Conservation (phyloP, 768 basidiomycete genomes). For the Dioszegia hungarica region DNA sequence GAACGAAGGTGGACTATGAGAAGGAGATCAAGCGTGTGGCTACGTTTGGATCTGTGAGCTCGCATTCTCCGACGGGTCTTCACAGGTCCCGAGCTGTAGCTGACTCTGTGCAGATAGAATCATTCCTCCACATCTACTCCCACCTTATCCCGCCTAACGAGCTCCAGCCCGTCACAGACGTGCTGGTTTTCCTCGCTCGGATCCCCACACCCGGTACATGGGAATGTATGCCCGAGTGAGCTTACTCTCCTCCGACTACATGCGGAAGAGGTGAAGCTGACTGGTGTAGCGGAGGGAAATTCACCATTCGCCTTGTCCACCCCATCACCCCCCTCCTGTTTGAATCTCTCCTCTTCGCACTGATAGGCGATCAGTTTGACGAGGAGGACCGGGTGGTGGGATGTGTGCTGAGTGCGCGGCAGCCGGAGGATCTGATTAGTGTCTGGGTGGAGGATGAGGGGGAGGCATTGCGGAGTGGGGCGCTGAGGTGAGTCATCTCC, state of each 20-base stretch:
- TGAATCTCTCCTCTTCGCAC: slow-evolving; percentile 60
- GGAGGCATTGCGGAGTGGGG: slow-evolving; percentile 69
- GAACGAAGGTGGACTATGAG: slow-evolving; percentile 87
- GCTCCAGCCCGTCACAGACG: slow-evolving; percentile 84
- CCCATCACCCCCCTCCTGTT: slow-evolving; percentile 37
- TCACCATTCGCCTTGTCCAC: slow-evolving; percentile 89
- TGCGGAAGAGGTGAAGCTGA: not conserved
- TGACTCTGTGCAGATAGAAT: slow-evolving; percentile 64
- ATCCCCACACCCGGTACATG: slow-evolving; percentile 79
- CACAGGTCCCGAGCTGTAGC: not conserved
- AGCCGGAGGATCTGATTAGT: slow-evolving; percentile 84
- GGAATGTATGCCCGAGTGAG: slow-evolving; percentile 82
- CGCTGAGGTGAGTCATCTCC: slow-evolving; percentile 63
- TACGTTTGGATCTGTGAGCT: slow-evolving; percentile 73
- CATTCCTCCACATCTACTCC: slow-evolving; percentile 91
- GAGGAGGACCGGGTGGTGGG: slow-evolving; percentile 66
- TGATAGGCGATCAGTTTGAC: slow-evolving; percentile 87
- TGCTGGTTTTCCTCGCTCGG: slow-evolving; percentile 81
- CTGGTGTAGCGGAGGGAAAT: slow-evolving; percentile 69
- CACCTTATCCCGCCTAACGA: slow-evolving; percentile 81
- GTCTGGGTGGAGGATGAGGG: slow-evolving; percentile 84
- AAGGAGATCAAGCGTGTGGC: slow-evolving; percentile 91
- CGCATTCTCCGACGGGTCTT: no score
- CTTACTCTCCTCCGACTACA: not conserved
- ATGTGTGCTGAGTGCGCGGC: slow-evolving; percentile 84